Evolutionary conservation across 176 grass and related monocot species (phyloP), one percentile per base, ranked within the genome.

Genomic region (Aegilops umbellulata): DNA sequence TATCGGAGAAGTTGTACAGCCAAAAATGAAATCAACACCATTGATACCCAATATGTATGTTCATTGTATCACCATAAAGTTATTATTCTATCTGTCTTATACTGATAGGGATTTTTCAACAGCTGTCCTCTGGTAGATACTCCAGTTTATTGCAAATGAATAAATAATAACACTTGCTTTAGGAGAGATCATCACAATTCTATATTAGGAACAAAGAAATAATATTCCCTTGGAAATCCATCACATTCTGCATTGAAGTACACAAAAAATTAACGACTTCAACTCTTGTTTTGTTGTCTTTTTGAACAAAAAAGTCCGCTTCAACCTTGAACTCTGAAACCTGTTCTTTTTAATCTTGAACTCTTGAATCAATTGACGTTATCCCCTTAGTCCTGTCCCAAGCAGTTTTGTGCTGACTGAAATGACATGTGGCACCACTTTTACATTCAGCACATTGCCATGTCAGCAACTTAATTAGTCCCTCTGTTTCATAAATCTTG

Each of bases 1-100:
- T 61, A 94, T 99, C 16, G 97, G 94, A 85, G 74, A 91, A 32
- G 97, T 99, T 80, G 88, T 99, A 77, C 87, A 94, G 60, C 97
- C 97, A 76, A 94, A 96, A 96, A 85, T 96, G 76, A 99, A 95
- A 84, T 90, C 90, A 69, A 99, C 97, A 61, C 94, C 97, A 4
- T 75, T 99, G 87, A 69, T 99, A 84, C 74, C 92, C 4, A 69
- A 88, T 87, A 91, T 91, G 97, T 99, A 94, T 65, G 85, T 91
- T 85, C 41, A 69, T 72, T 15, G 27, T 89, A 34, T 83, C 46
- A 19, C 49, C 49, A 67, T 34, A 10, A 76, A 7, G 41, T 87
- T 80, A 68, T 66, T 80, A 76, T 76, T 63, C 38, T 80, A 29
- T 44, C 76, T 78, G 13, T 34, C 41, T 70, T 81, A 25, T 23